Conservation (phyloP, 805 yeast genomes). For the Danielozyma ontarioensis region DNA sequence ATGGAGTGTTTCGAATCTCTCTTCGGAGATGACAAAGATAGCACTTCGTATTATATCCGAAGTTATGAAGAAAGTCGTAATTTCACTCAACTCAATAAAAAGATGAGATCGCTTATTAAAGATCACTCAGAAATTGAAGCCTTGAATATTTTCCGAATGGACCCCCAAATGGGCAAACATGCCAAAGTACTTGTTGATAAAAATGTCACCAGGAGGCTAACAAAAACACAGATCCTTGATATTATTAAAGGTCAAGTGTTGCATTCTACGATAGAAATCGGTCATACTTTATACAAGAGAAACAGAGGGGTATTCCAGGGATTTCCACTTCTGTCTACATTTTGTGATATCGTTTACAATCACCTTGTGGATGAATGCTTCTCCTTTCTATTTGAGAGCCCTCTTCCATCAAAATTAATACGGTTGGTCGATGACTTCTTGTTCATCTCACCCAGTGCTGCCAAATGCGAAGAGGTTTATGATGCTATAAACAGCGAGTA, state of each 20-base stretch:
- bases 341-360: conserved; percentile 74
- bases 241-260: conserved; percentile 49
- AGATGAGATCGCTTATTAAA: conserved; percentile 8
- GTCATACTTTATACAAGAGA: conserved; percentile 38
- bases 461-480: conserved; percentile 14
- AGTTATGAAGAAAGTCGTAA: conserved; percentile 6
- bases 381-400: conserved; percentile 8
- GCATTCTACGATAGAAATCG: conserved; percentile 41
- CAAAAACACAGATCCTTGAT: conserved; percentile 39
- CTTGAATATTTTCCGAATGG: conserved; percentile 6
- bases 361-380: conserved; percentile 43
- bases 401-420: conserved; percentile 36
- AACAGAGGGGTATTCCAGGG: conserved; percentile 82
- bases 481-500: conserved; percentile 12
- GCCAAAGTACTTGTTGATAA: conserved; percentile 23
- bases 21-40: conserved; percentile 16
- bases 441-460: conserved; percentile 47
- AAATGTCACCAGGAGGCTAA: conserved; percentile 28
- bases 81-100: conserved; percentile 4
- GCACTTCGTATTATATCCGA: conserved; percentile 16
- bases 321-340: conserved; percentile 62
- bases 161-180: conserved; percentile 1
- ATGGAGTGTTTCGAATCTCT: conserved; percentile 26
- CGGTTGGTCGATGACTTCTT: conserved; percentile 85
- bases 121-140: conserved; percentile 10